Conservation (phyloP, 345 rosid genomes). For the Salix purpurea region DNA sequence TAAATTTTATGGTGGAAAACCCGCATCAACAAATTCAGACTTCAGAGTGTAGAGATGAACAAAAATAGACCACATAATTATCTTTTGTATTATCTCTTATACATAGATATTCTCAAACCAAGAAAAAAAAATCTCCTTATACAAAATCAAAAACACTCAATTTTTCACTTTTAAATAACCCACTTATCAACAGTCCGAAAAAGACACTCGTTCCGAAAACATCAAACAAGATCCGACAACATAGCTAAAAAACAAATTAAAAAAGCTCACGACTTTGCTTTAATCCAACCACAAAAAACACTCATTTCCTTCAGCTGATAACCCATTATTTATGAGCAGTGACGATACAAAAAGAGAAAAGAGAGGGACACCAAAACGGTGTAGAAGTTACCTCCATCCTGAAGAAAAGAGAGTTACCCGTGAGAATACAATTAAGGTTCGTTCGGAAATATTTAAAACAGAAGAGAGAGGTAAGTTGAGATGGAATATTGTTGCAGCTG, state of each 20-base stretch:
- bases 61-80: not conserved
- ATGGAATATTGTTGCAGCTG: not conserved
- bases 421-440: conserved; percentile 17
- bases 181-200: not conserved
- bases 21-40: not conserved
- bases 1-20: not conserved
- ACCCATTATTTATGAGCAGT: not conserved
- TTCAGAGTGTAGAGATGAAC: not conserved
- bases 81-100: not conserved
- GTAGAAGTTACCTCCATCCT: conserved; percentile 62
- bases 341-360: not conserved
- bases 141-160: not conserved
- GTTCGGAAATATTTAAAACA: conserved; percentile 25
- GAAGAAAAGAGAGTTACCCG: conserved; percentile 42
- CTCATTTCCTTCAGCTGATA: not conserved
- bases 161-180: not conserved
- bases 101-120: not conserved
- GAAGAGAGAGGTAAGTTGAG: conserved; percentile 18
- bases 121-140: not conserved
- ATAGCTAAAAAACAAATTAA: not conserved
- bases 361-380: not conserved
- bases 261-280: not conserved
- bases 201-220: not conserved
- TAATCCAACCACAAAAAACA: not conserved
- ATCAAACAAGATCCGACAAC: not conserved